Evolutionary conservation across 495 filamentous ascomycete species (phyloP).

Genomic region (Penicillium subrubescens): DNA sequence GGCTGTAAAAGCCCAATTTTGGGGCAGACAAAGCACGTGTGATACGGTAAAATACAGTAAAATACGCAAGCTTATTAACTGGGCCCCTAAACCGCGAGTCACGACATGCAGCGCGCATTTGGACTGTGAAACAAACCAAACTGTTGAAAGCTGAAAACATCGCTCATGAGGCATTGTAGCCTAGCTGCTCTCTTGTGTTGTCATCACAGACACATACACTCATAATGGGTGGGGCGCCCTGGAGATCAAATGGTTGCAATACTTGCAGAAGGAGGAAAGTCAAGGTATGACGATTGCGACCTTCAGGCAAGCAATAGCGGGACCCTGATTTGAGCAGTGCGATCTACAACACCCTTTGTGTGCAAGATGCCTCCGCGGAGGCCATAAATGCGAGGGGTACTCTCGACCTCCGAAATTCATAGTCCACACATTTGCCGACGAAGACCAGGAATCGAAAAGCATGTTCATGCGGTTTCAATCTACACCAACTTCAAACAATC

Average conservation of each 20-base stretch:
- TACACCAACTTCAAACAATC: neutral
- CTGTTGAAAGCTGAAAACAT: no score
- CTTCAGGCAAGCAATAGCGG: neutral
- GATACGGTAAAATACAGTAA: neutral
- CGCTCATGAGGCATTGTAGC: no score
- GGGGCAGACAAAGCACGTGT: neutral
- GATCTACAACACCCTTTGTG: constrained; percentile 20
- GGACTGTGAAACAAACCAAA: neutral
- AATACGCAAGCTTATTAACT: neutral
- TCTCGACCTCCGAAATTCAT: constrained; percentile 13
- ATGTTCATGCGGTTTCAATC: neutral
- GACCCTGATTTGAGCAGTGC: constrained; percentile 1
- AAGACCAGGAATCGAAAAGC: neutral
- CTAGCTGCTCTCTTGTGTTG: no score
- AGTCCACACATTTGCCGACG: constrained; percentile 13
- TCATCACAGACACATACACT: neutral
- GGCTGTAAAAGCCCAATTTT: neutral
- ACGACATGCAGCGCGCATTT: neutral
- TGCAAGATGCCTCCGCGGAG: constrained; percentile 18
- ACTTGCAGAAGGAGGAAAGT: constrained; percentile 19
- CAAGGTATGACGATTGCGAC: constrained; percentile 7
- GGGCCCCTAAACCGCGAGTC: neutral
- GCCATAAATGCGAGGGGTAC: constrained; percentile 15
- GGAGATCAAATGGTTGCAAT: constrained; percentile 15
- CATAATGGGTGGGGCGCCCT: constrained; percentile 15